Conservation (phyloP, 257 asterid species). For the Rubia yunnanensis region DNA sequence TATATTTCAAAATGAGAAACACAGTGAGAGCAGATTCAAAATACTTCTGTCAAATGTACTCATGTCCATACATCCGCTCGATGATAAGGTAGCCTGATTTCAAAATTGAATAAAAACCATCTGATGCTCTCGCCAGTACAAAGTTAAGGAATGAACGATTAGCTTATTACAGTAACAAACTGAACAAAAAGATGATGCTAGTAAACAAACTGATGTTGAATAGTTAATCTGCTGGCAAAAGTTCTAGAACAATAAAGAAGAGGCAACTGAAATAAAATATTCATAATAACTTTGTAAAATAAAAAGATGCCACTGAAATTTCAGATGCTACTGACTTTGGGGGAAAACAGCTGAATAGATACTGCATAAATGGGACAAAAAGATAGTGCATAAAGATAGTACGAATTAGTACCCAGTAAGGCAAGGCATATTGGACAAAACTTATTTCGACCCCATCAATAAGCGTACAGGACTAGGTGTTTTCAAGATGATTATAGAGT, state of each 20-base stretch:
- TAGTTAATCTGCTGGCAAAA: not conserved
- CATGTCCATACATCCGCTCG: not conserved
- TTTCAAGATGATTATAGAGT: not conserved
- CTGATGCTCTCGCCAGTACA: not conserved
- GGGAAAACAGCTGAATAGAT: not conserved
- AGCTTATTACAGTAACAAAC: not conserved
- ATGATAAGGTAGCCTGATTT: not conserved
- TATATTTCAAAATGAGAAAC: conserved; percentile 15
- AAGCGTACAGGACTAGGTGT: not conserved
- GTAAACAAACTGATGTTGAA: not conserved
- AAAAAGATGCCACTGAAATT: not conserved
- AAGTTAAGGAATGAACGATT: not conserved
- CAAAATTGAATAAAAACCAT: not conserved
- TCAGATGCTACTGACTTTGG: not conserved
- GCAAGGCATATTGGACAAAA: too few species aligned
- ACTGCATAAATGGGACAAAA: not conserved
- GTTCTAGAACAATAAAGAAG: not conserved
- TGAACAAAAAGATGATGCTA: not conserved
- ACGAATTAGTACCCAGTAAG: not conserved
- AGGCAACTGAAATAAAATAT: not conserved
- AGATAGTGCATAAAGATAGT: not conserved
- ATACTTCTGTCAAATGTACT: not conserved
- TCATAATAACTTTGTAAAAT: not conserved
- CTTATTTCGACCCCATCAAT: not conserved
- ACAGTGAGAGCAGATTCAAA: not conserved